Evolutionary conservation across 1,139 yeast genomes (phyloP), one percentile per base, ranked within the genome.

Genomic region (Pichia sp.): DNA sequence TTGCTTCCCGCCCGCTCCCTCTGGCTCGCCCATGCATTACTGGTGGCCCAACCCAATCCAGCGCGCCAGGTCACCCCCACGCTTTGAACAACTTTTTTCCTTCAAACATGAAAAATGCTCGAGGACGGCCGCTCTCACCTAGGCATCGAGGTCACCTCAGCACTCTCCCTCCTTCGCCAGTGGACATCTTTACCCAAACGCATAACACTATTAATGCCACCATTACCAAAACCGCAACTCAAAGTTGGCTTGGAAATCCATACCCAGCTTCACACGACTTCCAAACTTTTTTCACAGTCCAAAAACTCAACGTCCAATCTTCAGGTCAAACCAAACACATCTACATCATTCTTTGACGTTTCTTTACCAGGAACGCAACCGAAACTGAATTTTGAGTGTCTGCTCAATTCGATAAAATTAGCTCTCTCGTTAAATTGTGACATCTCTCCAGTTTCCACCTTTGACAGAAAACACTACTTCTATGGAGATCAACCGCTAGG

Each of bases 401-500:
- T 92, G 7, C 57, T 76, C 1, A 70, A 77, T 40, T 95, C 96
- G 0, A 59, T 87, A 38, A 78, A 77, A 53, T 78, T 95, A 0
- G 90, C 95, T 0, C 66, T 76, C 2, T 87, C 95, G 0, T 64
- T 90, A 43, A 71, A 81, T 40, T 77, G 90, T 51, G 62, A 70
- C 0, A 72, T 92, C 26, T 77, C 78, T 49, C 52, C 64, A 0
- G 54, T 60, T 9, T 83, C 92, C 0, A 68, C 81, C 2, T 92
- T 92, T 61, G 99, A 92, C 60, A 69, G 99, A 51, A 92, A 92
- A 61, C 99, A 92, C 62, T 92, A 92, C 62, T 90, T 92, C 62
- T 92, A 92, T 60, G 94, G 94, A 1, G 99, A 92, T 62, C 97
- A 92, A 62, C 98, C 98, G 0, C 67, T 85, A 44, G 99, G 99